These are phyloP conservation scores for Salix arbutifolia DNA, from an alignment of 345 rosid species.

Conservation along the genomic window DNA sequence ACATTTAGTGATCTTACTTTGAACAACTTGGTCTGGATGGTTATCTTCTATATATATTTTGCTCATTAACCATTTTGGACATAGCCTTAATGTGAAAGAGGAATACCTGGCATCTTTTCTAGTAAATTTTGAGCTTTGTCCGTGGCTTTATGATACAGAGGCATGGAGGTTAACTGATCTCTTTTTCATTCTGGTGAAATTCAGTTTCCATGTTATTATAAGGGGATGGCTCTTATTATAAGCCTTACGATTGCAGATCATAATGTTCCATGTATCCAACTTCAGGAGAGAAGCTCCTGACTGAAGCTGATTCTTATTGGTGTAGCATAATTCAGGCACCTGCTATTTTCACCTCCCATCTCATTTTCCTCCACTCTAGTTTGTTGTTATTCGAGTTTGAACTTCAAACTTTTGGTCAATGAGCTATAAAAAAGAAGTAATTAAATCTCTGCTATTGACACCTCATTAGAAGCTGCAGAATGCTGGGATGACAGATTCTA, in stretches of 20 bases:
- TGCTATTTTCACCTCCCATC: neutral
- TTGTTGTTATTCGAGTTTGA: neutral
- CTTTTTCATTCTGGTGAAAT: neutral
- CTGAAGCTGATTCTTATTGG: neutral
- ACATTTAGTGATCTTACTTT: neutral
- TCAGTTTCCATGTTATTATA: neutral
- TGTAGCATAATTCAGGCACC: neutral
- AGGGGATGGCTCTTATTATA: neutral
- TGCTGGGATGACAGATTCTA: conserved; percentile 1
- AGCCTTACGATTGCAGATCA: neutral
- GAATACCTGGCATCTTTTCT: neutral
- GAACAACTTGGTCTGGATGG: neutral
- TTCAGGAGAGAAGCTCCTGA: neutral
- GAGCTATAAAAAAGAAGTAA: neutral
- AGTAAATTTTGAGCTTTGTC: neutral
- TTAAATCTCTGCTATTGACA: neutral
- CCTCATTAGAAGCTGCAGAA: neutral
- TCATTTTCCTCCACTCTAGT: neutral
- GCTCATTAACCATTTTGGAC: neutral
- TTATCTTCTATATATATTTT: neutral
- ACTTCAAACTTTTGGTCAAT: neutral
- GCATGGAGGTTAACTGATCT: neutral
- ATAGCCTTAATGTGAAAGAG: neutral
- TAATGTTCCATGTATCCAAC: neutral
- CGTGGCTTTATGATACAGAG: neutral